A percentile compares a stretch with the other conserved stretches of the same genome.
phyloP scores from a whole-genome alignment of 306 rosid genomes.

The Cicer arietinum region DNA sequence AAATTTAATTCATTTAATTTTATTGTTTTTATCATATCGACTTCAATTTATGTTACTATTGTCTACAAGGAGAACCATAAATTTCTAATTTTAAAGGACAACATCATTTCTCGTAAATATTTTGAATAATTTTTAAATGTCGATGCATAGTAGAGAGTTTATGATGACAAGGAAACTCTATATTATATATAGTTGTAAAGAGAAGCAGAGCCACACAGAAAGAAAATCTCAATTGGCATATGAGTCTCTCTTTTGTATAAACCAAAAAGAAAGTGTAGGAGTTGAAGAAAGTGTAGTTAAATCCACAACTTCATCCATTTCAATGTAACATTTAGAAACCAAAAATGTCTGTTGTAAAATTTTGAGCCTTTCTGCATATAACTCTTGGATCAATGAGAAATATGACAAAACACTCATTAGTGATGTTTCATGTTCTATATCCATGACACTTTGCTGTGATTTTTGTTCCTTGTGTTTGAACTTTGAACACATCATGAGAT shows the following conservation, averaged over 20 bases:
- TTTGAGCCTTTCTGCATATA: no score
- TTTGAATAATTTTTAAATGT: neutral
- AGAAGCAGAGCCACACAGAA: slow-evolving; percentile 28
- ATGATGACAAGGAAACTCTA: no score
- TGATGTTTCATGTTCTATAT: neutral
- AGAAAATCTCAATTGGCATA: slow-evolving; percentile 1
- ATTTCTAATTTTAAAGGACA: no score
- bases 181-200: slow-evolving; percentile 31
- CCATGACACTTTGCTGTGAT: neutral
- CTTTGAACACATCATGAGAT: neutral
- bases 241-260: neutral
- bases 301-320: neutral
- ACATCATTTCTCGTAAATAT: neutral
- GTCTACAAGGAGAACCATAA: neutral
- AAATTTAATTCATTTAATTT: no score
- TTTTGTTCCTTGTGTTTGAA: neutral
- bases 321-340: neutral
- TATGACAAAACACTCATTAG: neutral
- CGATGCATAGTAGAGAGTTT: neutral
- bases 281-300: slow-evolving; percentile 37
- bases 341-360: neutral
- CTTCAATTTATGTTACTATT: no score
- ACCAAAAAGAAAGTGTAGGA: slow-evolving; percentile 37
- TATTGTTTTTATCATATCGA: no score
- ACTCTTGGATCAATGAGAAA: no score